Conservation (phyloP, 2,329 filamentous ascomycete species). For the Sordariomycetes sp. region DNA sequence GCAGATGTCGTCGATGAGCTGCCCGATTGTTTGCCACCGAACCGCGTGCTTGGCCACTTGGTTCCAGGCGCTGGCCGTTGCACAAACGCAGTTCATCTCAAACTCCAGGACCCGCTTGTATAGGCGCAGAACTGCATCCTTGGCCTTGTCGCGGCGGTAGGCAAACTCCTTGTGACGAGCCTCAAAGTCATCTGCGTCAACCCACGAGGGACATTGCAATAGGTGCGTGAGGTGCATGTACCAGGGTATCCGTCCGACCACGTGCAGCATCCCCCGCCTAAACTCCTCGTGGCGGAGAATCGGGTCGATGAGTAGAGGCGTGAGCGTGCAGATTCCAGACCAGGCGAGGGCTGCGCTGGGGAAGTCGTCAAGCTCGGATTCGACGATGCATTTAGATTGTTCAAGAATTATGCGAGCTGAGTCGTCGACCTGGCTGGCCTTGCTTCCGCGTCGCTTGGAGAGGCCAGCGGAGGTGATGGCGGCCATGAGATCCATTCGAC, state of each 20-base stretch:
- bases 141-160: slow-evolving; percentile 9
- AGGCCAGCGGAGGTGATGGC: slow-evolving; percentile 19
- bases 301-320: slow-evolving; percentile 26
- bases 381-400: slow-evolving; percentile 15
- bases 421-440: slow-evolving; percentile 16
- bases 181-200: slow-evolving; percentile 9
- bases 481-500: slow-evolving; percentile 17
- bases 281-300: slow-evolving; percentile 21
- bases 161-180: slow-evolving; percentile 13
- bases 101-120: slow-evolving; percentile 24
- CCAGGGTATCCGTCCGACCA: slow-evolving; percentile 21
- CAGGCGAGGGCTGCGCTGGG: slow-evolving; percentile 21
- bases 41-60: slow-evolving; percentile 25
- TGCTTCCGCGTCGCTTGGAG: slow-evolving; percentile 15
- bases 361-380: slow-evolving; percentile 13
- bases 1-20: slow-evolving; percentile 15
- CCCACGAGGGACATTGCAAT: slow-evolving; percentile 9
- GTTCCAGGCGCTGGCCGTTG: slow-evolving; percentile 25
- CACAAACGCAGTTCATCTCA: slow-evolving; percentile 30
- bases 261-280: slow-evolving; percentile 17
- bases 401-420: slow-evolving; percentile 17
- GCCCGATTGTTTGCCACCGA: slow-evolving; percentile 19
- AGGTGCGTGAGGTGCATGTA: slow-evolving; percentile 22
- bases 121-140: slow-evolving; percentile 14
- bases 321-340: slow-evolving; percentile 25